Conservation (phyloP, 2,329 filamentous ascomycete species). For the Fusarium sp. region DNA sequence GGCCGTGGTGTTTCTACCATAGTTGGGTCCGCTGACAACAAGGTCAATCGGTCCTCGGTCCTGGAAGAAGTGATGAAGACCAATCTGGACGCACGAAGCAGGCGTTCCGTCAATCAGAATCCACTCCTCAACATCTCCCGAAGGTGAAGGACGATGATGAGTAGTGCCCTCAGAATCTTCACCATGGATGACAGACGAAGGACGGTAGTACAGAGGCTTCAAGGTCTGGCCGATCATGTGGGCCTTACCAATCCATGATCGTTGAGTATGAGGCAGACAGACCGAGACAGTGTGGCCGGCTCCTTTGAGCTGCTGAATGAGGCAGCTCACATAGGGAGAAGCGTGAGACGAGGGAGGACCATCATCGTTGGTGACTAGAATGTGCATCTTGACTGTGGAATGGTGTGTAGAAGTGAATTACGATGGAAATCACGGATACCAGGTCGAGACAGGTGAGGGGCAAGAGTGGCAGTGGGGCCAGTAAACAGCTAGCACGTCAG, state of each 20-base stretch:
- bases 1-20: conserved; percentile 84
- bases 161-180: conserved; percentile 71
- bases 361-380: conserved; percentile 82
- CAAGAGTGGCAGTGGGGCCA: conserved; percentile 39
- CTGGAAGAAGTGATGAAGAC: conserved; percentile 82
- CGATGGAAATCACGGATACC: neutral
- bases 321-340: conserved; percentile 83
- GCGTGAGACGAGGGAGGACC: conserved; percentile 82
- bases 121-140: conserved; percentile 78
- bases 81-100: conserved; percentile 85
- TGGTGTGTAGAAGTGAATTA: neutral
- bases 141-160: conserved; percentile 67
- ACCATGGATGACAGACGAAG: conserved; percentile 56
- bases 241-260: conserved; percentile 98
- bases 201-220: conserved; percentile 85
- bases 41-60: conserved; percentile 79
- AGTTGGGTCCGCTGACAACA: conserved; percentile 85
- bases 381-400: conserved; percentile 65
- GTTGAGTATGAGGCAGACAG: conserved; percentile 88
- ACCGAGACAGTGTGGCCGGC: conserved; percentile 91
- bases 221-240: conserved; percentile 93
- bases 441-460: conserved; percentile 30
- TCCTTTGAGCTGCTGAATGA: conserved; percentile 76
- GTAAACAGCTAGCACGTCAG: conserved; percentile 35
- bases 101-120: conserved; percentile 84